Percentiles rank a stretch among this genome's conserved stretches.
phyloP scores from a whole-genome alignment of 805 yeast genomes.

The Wickerhamiella galacta region DNA sequence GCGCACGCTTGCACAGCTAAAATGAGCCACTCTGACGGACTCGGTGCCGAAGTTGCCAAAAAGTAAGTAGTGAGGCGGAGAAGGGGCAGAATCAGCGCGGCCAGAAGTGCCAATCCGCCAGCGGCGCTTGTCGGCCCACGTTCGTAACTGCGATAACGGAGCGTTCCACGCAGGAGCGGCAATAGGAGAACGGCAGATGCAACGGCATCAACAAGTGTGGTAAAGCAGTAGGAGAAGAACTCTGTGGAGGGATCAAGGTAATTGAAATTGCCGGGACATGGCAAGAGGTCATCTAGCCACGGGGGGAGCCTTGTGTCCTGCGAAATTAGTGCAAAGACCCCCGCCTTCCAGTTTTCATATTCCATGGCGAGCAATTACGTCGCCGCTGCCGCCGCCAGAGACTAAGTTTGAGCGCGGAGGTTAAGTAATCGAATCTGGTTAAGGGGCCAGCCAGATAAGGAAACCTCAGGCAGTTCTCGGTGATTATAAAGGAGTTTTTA shows the following conservation, averaged over 20 bases:
- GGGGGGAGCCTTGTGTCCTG: too few relatives aligned
- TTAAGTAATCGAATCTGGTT: too few relatives aligned
- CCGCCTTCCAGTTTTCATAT: too few relatives aligned
- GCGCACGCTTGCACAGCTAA: slow-evolving; percentile 5
- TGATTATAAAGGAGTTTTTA: too few relatives aligned
- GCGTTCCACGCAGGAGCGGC: slow-evolving; percentile 8
- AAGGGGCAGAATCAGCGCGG: slow-evolving; percentile 8
- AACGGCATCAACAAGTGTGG: slow-evolving; percentile 8
- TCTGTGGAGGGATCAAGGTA: slow-evolving; percentile 12
- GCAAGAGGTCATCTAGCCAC: slow-evolving; percentile 3
- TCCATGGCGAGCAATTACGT: too few relatives aligned
- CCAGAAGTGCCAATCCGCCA: slow-evolving; percentile 11
- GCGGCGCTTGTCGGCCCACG: slow-evolving; percentile 7
- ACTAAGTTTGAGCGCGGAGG: too few relatives aligned
- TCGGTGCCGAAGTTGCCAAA: slow-evolving; percentile 5
- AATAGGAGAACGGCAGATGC: slow-evolving; percentile 5
- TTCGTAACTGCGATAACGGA: slow-evolving; percentile 8
- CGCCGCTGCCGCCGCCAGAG: too few relatives aligned
- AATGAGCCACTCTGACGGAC: slow-evolving; percentile 6
- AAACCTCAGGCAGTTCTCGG: too few relatives aligned
- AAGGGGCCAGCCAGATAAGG: too few relatives aligned
- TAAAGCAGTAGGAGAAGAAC: slow-evolving; percentile 13
- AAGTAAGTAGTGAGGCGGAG: slow-evolving; percentile 6
- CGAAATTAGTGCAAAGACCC: too few relatives aligned
- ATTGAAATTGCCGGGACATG: slow-evolving; percentile 6